Conservation (phyloP, 768 basidiomycete species). For the Cystobasidium ongulense region DNA sequence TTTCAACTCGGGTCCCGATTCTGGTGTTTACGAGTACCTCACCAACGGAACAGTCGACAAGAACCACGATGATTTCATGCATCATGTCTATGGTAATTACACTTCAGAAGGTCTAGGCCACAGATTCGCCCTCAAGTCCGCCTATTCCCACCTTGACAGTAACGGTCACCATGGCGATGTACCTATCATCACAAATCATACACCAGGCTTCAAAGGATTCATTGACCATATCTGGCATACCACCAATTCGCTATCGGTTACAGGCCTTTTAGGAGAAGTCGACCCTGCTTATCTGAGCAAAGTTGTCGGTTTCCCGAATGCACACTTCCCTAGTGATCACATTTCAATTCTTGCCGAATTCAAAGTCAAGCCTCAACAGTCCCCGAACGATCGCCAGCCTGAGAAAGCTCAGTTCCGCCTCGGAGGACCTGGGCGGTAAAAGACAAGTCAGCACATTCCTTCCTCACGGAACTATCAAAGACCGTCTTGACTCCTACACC, state of each 20-base stretch:
- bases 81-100: slow-evolving; percentile 80
- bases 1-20: slow-evolving; percentile 78
- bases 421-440: background rate
- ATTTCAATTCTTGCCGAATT: slow-evolving; percentile 39
- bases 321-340: slow-evolving; percentile 43
- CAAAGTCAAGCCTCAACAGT: slow-evolving; percentile 28
- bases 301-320: slow-evolving; percentile 92
- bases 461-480: background rate
- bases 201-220: slow-evolving; percentile 72
- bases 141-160: slow-evolving; percentile 57
- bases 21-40: slow-evolving; percentile 87
- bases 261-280: slow-evolving; percentile 77
- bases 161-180: slow-evolving; percentile 44
- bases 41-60: slow-evolving; percentile 56
- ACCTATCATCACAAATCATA: slow-evolving; percentile 75
- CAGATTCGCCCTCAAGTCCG: slow-evolving; percentile 69
- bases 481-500: background rate
- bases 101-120: slow-evolving; percentile 82
- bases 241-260: slow-evolving; percentile 62
- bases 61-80: slow-evolving; percentile 85
- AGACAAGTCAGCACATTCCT: too few relatives aligned
- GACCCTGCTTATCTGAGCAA: slow-evolving; percentile 76
- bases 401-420: slow-evolving; percentile 1
- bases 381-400: background rate
- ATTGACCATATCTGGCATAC: slow-evolving; percentile 95